Evolutionary conservation across 2,329 filamentous ascomycete species (phyloP).

Genomic region (Cryphonectria nitschkei): DNA sequence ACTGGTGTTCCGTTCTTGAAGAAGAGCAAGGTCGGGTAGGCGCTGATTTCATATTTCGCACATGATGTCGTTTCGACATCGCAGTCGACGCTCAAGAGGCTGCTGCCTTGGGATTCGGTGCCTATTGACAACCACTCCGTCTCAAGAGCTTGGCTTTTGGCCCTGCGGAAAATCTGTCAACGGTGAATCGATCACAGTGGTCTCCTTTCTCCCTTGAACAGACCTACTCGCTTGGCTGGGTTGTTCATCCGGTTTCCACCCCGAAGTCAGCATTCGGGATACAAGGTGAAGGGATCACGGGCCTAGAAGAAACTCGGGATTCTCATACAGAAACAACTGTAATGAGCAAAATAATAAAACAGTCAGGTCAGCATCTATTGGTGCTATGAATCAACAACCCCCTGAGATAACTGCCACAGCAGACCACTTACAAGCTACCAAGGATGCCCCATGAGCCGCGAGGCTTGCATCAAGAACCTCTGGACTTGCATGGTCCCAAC

Average conservation of each 20-base stretch:
- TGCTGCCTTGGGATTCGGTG: constrained; percentile 12
- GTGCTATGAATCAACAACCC: not conserved
- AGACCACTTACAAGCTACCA: constrained; percentile 30
- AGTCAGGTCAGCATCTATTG: not conserved
- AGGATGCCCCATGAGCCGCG: constrained; percentile 15
- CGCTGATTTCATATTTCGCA: constrained; percentile 21
- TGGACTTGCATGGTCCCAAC: constrained; percentile 17
- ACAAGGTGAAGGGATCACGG: not conserved
- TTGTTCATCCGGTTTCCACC: not conserved
- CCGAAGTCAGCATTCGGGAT: constrained; percentile 8
- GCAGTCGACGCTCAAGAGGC: constrained; percentile 35
- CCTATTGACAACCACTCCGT: constrained; percentile 31
- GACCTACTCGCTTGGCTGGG: constrained; percentile 27
- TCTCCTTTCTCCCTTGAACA: constrained; percentile 4
- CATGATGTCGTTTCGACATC: constrained; percentile 26
- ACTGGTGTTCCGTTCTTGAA: constrained; percentile 29
- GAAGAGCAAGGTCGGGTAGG: constrained; percentile 32
- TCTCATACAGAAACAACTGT: constrained; percentile 30
- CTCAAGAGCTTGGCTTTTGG: constrained; percentile 31
- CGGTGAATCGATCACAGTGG: not conserved
- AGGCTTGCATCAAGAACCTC: constrained; percentile 17
- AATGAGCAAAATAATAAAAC: not conserved
- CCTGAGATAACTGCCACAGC: too few relatives aligned
- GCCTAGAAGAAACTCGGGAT: not conserved
- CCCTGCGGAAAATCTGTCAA: constrained; percentile 3